A percentile compares a stretch with the other conserved stretches of the same genome.
Evolutionary conservation across 2,329 filamentous ascomycete species (phyloP).

Genomic region (Colletotrichum sp.): DNA sequence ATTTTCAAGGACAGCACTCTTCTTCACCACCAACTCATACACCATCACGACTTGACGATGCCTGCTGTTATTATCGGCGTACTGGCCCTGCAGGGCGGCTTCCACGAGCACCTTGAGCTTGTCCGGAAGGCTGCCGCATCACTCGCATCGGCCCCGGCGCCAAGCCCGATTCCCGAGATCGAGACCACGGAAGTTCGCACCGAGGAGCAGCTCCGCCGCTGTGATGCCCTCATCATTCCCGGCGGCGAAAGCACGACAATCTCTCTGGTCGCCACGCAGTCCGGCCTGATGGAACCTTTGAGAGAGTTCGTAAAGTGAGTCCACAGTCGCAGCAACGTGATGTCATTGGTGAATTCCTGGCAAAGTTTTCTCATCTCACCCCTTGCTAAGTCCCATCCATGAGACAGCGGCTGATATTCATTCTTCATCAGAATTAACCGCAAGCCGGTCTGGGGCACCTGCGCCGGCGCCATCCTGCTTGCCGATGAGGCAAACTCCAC

Average conservation of each 20-base stretch:
- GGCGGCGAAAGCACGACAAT: slow-evolving; percentile 97
- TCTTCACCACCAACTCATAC: background rate
- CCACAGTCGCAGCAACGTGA: background rate
- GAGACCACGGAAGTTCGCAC: slow-evolving; percentile 79
- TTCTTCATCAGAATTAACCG: slow-evolving; percentile 63
- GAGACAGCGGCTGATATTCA: background rate
- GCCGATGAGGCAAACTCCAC: slow-evolving; percentile 86
- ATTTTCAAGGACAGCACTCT: background rate
- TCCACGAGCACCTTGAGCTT: slow-evolving; percentile 84
- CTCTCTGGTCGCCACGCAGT: slow-evolving; percentile 83
- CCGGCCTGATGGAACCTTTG: slow-evolving; percentile 81
- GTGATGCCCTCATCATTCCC: slow-evolving; percentile 86
- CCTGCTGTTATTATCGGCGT: slow-evolving; percentile 59
- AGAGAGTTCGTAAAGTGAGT: slow-evolving; percentile 88
- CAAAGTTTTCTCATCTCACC: background rate
- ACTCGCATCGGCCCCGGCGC: slow-evolving; percentile 35
- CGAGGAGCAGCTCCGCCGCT: slow-evolving; percentile 69
- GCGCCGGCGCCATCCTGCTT: slow-evolving; percentile 90
- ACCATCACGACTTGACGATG: background rate
- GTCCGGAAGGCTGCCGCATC: slow-evolving; percentile 70
- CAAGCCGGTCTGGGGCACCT: slow-evolving; percentile 94
- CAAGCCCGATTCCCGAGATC: slow-evolving; percentile 46
- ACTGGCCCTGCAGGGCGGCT: slow-evolving; percentile 87
- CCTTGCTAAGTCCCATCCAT: background rate
- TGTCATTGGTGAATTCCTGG: slow-evolving; percentile 7